Conservation (phyloP, 83 land plant species). For the Isoetes engelmannii region DNA sequence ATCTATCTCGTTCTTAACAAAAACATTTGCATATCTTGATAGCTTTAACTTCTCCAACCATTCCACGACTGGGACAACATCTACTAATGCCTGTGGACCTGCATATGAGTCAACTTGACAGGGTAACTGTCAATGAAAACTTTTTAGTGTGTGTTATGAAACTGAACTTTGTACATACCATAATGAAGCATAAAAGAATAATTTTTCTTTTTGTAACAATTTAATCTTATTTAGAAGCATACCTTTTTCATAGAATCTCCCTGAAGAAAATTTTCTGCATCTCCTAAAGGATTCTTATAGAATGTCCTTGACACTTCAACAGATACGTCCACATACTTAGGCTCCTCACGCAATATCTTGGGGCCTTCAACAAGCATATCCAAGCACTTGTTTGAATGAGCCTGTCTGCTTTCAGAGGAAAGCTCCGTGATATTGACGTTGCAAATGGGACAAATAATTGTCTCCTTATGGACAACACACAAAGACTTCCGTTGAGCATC, state of each 20-base stretch:
- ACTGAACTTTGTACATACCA: too few species aligned
- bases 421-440: constrained; percentile 45
- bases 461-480: background rate
- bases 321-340: too few species aligned
- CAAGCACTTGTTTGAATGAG: constrained; percentile 69
- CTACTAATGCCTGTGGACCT: constrained; percentile 6
- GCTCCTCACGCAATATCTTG: background rate
- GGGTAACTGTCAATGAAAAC: too few species aligned
- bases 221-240: too few species aligned
- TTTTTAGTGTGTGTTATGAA: too few species aligned
- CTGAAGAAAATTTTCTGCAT: too few species aligned
- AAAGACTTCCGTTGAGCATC: background rate
- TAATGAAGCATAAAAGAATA: too few species aligned
- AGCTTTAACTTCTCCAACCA: constrained; percentile 58
- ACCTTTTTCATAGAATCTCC: too few species aligned
- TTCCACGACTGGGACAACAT: constrained; percentile 37
- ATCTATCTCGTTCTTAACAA: constrained; percentile 81
- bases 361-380: constrained; percentile 33
- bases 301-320: too few species aligned
- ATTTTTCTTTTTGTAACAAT: too few species aligned
- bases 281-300: too few species aligned
- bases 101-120: too few species aligned
- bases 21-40: constrained; percentile 57
- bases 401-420: constrained; percentile 38
- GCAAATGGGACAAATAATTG: constrained; percentile 54